Percentiles rank a stretch among this genome's conserved stretches.
phyloP scores from a whole-genome alignment of 192 early-diverging fungal species.

The Glomus cerebriforme region DNA sequence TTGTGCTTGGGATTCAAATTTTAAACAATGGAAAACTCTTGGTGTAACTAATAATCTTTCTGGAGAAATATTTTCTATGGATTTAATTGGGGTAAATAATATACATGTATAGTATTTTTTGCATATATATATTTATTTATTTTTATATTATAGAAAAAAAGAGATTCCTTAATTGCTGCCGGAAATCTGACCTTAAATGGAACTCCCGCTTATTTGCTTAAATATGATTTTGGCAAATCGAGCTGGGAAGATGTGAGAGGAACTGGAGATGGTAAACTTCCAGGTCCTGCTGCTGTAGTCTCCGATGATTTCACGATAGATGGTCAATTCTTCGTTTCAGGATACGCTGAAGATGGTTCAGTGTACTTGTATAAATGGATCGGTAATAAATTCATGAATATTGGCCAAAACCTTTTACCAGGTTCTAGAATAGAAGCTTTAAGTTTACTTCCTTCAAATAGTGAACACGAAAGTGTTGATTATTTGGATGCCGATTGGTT shows the following conservation, averaged over 20 bases:
- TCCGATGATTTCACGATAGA: slow-evolving; percentile 36
- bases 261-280: slow-evolving; percentile 30
- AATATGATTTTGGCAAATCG: slow-evolving; percentile 50
- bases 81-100: slow-evolving; percentile 32
- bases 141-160: background rate
- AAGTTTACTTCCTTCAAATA: slow-evolving; percentile 4
- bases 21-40: slow-evolving; percentile 33
- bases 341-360: background rate
- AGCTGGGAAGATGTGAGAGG: slow-evolving; percentile 40
- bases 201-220: slow-evolving; percentile 43
- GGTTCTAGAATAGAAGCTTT: slow-evolving; percentile 1
- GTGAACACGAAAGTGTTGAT: slow-evolving; percentile 21
- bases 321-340: slow-evolving; percentile 40
- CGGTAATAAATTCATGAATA: slow-evolving; percentile 42
- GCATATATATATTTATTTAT: background rate
- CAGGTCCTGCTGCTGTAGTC: slow-evolving; percentile 54
- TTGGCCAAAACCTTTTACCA: slow-evolving; percentile 26
- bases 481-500: slow-evolving; percentile 40
- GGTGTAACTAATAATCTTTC: slow-evolving; percentile 20
- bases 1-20: slow-evolving; percentile 27
- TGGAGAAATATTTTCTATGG: slow-evolving; percentile 40
- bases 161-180: slow-evolving; percentile 34
- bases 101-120: background rate
- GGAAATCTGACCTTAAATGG: slow-evolving; percentile 45
- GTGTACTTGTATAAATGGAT: slow-evolving; percentile 59